Evolutionary conservation across 2,329 filamentous ascomycete species (phyloP), one percentile per base, ranked within the genome.

Genomic region (Pseudopithomyces chartarum): DNA sequence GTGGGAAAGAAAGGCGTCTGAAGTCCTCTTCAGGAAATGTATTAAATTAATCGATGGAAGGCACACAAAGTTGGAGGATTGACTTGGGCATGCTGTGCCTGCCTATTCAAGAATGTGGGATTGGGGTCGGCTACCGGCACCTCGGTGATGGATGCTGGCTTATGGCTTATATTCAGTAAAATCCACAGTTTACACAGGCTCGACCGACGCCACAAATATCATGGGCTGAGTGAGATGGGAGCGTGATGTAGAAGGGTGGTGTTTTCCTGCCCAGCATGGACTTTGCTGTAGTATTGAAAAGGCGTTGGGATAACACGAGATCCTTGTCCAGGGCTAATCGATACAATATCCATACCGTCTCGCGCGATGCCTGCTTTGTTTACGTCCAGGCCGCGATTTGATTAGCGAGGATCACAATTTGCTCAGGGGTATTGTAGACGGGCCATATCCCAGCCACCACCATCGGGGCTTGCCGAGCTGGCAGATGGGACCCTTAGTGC

Each of bases 1-100:
- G 20, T 15, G 26, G 49, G 17, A 43, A 6, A 29, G 34, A 11
- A 36, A 13, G 44, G 44, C 29, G 29, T 29, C 19, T 17, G 6
- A 34, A 10, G 7, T 19, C 12, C 34, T n/a, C 39, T 15, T 29
- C 19, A 29, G 47, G 20, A 15, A 50, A 19, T 48, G 34, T 50
- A 40, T 34, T 50, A 50, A 22, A 50, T 40, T 50, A 50, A 50
- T 50, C 10, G 15, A 17, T 29, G 46, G 46, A 50, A n/a, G 46
- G 38, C 19, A 39, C 32, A 19, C 33, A 17, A 10, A 32, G 23
- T 32, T 29, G 36, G 36, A 51, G 38, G 48, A 51, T 34, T 43
- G 23, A 2, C 33, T n/a, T 26, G 23, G 45, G 45, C n/a, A 51
- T 34, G 23, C 23, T 29, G 38, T 42, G 44, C 44, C 44, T 47